phyloP scores from a whole-genome alignment of 1,284 basidiomycete species.

The Cryptococcus amylolentus region DNA sequence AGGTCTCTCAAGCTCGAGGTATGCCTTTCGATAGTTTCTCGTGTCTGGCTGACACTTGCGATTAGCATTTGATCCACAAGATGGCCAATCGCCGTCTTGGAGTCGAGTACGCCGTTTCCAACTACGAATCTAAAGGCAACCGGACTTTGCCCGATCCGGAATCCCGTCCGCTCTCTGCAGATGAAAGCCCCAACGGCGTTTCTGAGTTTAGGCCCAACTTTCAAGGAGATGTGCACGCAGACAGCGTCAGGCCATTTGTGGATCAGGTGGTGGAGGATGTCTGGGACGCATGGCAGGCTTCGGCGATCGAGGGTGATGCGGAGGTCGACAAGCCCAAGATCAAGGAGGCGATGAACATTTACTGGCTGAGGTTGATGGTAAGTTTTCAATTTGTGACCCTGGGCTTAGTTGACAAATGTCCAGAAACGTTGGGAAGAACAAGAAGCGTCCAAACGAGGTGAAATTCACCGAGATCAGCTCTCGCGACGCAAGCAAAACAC shows the following conservation, averaged over 20 bases:
- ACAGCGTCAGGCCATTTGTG: constrained; percentile 33
- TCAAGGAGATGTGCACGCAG: constrained; percentile 21
- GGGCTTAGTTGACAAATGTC: not conserved
- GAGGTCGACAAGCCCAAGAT: constrained; percentile 33
- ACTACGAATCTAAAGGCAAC: constrained; percentile 34
- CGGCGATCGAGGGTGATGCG: constrained; percentile 17
- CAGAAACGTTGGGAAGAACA: constrained; percentile 46
- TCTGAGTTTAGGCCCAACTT: constrained; percentile 44
- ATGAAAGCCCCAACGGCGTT: constrained; percentile 30
- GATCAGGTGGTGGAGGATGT: constrained; percentile 35
- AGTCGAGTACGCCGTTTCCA: constrained; percentile 37
- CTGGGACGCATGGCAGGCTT: constrained; percentile 26
- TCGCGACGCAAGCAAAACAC: constrained; percentile 45
- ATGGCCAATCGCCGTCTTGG: constrained; percentile 46
- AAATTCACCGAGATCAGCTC: constrained; percentile 44
- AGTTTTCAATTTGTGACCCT: constrained; percentile 6
- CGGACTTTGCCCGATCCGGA: constrained; percentile 36
- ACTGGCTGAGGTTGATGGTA: constrained; percentile 40
- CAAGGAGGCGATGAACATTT: constrained; percentile 36
- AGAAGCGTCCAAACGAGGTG: constrained; percentile 34
- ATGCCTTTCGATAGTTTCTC: not conserved
- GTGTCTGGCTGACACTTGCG: not conserved
- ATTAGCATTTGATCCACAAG: constrained; percentile 45
- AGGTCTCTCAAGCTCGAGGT: constrained; percentile 45
- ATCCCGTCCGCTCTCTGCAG: constrained; percentile 20